These are phyloP conservation scores for Sporothrix mexicana DNA, from an alignment of 2,329 filamentous ascomycete genomes.

Conservation along the genomic window DNA sequence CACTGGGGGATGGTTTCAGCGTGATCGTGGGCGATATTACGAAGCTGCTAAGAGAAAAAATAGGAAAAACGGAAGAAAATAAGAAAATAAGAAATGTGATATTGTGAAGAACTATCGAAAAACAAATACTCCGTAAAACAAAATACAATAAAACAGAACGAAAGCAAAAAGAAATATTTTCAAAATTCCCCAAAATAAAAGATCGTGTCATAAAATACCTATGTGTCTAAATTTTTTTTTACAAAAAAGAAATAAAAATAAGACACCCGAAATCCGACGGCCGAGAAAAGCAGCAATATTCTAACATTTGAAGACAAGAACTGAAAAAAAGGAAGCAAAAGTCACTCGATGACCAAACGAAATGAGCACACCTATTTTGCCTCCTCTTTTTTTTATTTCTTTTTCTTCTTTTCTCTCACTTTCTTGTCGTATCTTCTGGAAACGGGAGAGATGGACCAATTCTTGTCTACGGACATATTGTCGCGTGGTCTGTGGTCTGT, in stretches of 20 bases:
- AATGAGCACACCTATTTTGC: slow-evolving; percentile 15
- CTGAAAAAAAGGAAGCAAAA: neutral
- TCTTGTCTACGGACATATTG: slow-evolving; percentile 14
- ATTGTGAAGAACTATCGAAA: neutral
- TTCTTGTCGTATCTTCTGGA: neutral
- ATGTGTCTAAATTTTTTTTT: neutral
- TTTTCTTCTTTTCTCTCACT: neutral
- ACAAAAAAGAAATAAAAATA: neutral
- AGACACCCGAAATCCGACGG: neutral
- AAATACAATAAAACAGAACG: neutral
- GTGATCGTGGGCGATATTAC: neutral
- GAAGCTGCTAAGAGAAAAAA: neutral
- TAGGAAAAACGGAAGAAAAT: neutral
- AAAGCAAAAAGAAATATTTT: neutral
- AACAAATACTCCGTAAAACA: neutral
- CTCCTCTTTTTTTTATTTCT: neutral
- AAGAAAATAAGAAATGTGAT: neutral
- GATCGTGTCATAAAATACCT: neutral
- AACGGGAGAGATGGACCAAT: neutral
- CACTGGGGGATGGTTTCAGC: neutral
- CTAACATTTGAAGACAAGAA: neutral
- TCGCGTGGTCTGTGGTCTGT: slow-evolving; percentile 14
- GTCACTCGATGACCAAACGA: slow-evolving; percentile 6
- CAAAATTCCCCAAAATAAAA: neutral
- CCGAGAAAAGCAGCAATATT: slow-evolving; percentile 1